Percentiles rank a stretch among this genome's conserved stretches.
These are phyloP conservation scores for Vachellia collinsii DNA, from an alignment of 306 rosid genomes.

Conservation along the genomic window DNA sequence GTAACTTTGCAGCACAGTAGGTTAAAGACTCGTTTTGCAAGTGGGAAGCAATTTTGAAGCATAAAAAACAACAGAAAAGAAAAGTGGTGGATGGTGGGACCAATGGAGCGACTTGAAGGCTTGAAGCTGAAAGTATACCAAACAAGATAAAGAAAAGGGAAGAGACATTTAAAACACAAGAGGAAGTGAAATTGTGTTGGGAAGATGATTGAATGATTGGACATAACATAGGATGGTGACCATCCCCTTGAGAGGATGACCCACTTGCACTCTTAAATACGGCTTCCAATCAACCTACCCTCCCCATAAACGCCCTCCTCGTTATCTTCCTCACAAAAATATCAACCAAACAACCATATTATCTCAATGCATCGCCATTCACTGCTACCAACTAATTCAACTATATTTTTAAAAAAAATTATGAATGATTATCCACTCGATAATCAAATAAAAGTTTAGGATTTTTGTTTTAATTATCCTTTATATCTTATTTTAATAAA, in stretches of 20 bases:
- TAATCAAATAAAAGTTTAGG: not conserved
- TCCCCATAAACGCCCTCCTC: not conserved
- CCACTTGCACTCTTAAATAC: slow-evolving; percentile 18
- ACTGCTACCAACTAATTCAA: no score
- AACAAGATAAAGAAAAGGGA: not conserved
- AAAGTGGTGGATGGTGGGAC: slow-evolving; percentile 11
- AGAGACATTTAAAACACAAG: not conserved
- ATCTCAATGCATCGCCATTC: no score
- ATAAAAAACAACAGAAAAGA: no score
- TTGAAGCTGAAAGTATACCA: not conserved
- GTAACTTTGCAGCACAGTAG: no score
- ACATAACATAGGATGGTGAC: slow-evolving; percentile 43
- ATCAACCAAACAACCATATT: no score
- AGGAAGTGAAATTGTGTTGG: not conserved
- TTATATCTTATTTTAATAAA: not conserved
- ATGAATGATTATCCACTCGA: no score
- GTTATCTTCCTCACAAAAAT: no score
- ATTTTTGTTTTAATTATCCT: not conserved
- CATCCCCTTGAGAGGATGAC: slow-evolving; percentile 6
- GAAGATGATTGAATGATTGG: slow-evolving; percentile 38
- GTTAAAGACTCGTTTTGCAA: no score
- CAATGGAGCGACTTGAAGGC: not conserved
- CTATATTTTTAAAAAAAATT: no score
- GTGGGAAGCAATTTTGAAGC: no score
- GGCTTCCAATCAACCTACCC: not conserved